Evolutionary conservation across 2,329 filamentous ascomycete species (phyloP), one percentile per base, ranked within the genome.

Genomic region (Penicillium vulpinum): DNA sequence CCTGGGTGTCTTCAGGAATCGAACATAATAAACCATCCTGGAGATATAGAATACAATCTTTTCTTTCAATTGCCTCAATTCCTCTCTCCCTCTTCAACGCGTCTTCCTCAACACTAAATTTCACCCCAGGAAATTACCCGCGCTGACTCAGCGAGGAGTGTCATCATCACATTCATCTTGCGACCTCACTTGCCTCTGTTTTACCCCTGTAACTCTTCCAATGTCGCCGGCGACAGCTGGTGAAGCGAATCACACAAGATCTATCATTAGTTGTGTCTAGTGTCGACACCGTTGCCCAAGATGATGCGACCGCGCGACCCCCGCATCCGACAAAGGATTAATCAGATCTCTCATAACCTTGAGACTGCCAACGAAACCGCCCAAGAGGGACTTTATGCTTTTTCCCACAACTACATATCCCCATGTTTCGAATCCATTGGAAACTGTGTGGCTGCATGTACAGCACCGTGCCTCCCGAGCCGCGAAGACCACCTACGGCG

Each of bases 321-420:
- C 59, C 90, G 92, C 69, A 86, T 96, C 75, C 91, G 92, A 64
- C 92, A 96, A 75, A 91, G 90, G 67, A 91, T 96, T 84, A 95
- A 97, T 73, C 91, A 94, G 71, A 88, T 97, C 72, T 88, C 90
- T 7, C 89, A 94, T 66, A 96, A 93, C 69, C 86, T 95, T 75
- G 93, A 97, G 76, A 85, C 89, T 31, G 91, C 91, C 45, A 96
- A 95, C 59, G 91, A 96, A 73, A 88, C 90, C 55, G 92, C 93
- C n/a, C 92, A 94, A 59, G 91, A 90, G 46, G 88, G 89, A 54
- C 89, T 97, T 69, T 97, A 92, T 84, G 87, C 87, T 59, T 94
- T 97, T 70, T 87, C 90, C 55, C 91, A 96, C 71, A 81, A 85
- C 67, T 97, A 96, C 75, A 82, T 97, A 67, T 85, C 82, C 57